Conservation (phyloP, 331 rosid species). For the Quercus phellos region DNA sequence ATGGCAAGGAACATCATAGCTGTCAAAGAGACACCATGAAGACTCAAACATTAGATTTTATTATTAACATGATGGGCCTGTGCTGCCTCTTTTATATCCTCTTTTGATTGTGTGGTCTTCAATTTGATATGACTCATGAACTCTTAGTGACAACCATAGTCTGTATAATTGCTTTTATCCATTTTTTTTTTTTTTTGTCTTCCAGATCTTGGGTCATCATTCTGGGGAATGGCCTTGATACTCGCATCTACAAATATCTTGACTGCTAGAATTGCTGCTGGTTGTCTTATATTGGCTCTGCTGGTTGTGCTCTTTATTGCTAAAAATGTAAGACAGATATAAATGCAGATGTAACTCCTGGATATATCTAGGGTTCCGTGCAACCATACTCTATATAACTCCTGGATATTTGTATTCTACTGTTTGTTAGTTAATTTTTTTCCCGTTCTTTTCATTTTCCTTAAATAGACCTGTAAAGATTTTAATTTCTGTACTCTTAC, state of each 20-base stretch:
- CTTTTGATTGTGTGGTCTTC: background rate
- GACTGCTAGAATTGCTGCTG: slow-evolving; percentile 89
- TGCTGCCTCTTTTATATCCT: background rate
- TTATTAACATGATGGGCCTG: background rate
- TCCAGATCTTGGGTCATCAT: slow-evolving; percentile 89
- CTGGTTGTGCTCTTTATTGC: slow-evolving; percentile 77
- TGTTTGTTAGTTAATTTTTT: background rate
- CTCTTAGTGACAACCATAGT: slow-evolving; percentile 18
- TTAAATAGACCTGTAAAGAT: background rate
- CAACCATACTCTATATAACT: background rate
- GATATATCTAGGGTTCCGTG: background rate
- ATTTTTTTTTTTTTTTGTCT: background rate
- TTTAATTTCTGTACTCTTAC: slow-evolving; percentile 8
- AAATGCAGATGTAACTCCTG: background rate
- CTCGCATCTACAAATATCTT: slow-evolving; percentile 84
- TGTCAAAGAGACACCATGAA: background rate
- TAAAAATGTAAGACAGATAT: slow-evolving; percentile 66
- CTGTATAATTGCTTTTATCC: slow-evolving; percentile 18
- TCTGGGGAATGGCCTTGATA: slow-evolving; percentile 94
- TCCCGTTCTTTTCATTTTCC: background rate
- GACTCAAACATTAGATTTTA: background rate
- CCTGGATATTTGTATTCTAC: background rate
- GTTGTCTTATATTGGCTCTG: slow-evolving; percentile 69
- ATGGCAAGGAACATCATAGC: background rate
- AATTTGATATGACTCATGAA: slow-evolving; percentile 7